Conservation (phyloP, 495 filamentous ascomycete species). For the Tuber borchii region DNA sequence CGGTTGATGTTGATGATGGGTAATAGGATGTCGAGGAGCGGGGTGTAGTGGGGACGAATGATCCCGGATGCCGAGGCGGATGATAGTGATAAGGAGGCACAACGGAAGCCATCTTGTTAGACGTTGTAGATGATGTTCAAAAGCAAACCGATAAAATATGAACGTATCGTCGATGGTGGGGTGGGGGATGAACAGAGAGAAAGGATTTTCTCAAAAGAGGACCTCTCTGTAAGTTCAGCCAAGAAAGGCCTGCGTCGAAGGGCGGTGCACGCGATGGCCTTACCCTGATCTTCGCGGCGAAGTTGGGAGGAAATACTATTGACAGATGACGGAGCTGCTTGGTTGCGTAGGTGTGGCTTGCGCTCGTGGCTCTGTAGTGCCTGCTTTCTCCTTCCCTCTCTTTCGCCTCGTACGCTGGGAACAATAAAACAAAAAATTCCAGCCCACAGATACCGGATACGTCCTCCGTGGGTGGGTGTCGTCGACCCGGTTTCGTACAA, state of each 20-base stretch:
- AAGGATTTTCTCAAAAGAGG: not conserved
- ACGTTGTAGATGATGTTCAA: slow-evolving; percentile 14
- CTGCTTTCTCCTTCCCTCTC: not conserved
- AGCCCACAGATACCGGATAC: slow-evolving; percentile 37
- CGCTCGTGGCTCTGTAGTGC: not conserved
- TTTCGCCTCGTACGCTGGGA: not conserved
- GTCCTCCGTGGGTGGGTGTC: slow-evolving; percentile 32
- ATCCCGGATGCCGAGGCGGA: slow-evolving; percentile 37
- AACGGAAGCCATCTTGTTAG: slow-evolving; percentile 37
- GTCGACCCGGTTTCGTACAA: slow-evolving; percentile 33
- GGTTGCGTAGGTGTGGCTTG: not conserved
- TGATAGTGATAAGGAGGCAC: slow-evolving; percentile 38
- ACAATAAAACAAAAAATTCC: slow-evolving; percentile 5
- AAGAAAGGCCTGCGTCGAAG: not conserved
- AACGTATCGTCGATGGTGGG: not conserved
- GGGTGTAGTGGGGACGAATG: slow-evolving; percentile 30
- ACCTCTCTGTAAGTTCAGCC: not conserved
- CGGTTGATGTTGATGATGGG: slow-evolving; percentile 34
- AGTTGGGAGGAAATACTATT: not conserved
- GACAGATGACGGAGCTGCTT: slow-evolving; percentile 1
- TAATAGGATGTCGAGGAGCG: slow-evolving; percentile 32
- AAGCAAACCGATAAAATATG: not conserved
- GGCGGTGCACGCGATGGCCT: slow-evolving; percentile 4
- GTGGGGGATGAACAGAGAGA: not conserved
- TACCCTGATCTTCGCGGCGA: slow-evolving; percentile 3